Base-by-base conservation (phyloP, 805 yeast species). In the Myxozyma mucilagina region DNA sequence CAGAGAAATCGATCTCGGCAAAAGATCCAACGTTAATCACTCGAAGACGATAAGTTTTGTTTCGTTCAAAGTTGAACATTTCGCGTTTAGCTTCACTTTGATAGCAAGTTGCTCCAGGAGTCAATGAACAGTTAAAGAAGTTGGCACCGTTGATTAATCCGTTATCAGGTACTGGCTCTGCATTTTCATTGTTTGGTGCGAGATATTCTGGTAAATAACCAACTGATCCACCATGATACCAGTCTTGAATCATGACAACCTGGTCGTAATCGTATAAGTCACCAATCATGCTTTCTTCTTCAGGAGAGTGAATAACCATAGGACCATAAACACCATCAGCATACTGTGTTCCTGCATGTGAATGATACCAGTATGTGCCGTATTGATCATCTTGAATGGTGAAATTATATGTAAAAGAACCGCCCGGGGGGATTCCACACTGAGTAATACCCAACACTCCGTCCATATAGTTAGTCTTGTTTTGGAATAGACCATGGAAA, bases 351-450 rank as follows among this genome's bases (percentile, higher is more conserved):
- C 82, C 76, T 32, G 93, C 84, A 76, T 93, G 99, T 38, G 97
- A 89, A 75, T 93, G 99, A 80, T 93, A 93, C 99, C 98, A 93
- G 80, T 79, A 93, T 18, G 96, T 82, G 71, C 99, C 99, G 61
- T 80, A 84, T 76, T 93, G 97, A 42, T 44, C 54, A 47, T 82
- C 83, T 59, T 91, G 89, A 32, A 56, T 49, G 7, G 96, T 87
- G 75, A 93, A 93, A 78, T 92, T 90, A 79, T 93, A 93, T 63
- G 85, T 75, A 76, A 84, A 79, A 13, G 89, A 81, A 62, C 83
- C 82, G 55, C 87, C 87, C 4, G 94, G 87, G 13, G 88, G 85
- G 68, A 90, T 86, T 29, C 96, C 96, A 80, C 97, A 93, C 76
- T 92, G 97, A 36, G 89, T 84, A 50, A 92, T 79, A 83, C 84